phyloP scores from a whole-genome alignment of 352 stramenopile species.

The Globisporangium carolinianum region DNA sequence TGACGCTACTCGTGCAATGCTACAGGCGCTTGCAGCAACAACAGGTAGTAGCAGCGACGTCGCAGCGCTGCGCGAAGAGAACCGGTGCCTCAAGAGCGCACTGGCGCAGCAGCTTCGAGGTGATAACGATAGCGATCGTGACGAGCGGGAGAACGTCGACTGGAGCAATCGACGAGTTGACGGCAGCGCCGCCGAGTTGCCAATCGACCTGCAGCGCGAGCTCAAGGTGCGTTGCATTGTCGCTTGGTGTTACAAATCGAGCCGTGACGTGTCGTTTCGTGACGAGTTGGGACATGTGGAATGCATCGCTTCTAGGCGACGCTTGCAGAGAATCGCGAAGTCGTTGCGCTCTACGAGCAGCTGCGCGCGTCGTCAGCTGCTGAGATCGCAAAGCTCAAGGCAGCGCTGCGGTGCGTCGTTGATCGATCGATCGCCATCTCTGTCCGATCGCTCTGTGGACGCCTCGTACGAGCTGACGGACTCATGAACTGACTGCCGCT shows the following conservation, averaged over 20 bases:
- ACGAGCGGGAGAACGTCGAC: conserved; percentile 10
- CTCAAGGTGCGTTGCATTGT: conserved; percentile 19
- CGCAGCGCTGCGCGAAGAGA: conserved; percentile 40
- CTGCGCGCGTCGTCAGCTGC: conserved; percentile 43
- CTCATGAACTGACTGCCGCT: not conserved
- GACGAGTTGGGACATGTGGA: too few relatives aligned
- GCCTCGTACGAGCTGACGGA: not conserved
- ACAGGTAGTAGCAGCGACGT: conserved; percentile 7
- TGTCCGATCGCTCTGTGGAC: not conserved
- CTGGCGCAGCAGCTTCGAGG: conserved; percentile 46
- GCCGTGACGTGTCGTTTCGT: not conserved
- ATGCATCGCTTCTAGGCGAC: conserved; percentile 24
- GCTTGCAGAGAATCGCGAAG: conserved; percentile 66
- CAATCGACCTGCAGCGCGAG: conserved; percentile 41
- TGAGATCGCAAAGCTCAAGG: conserved; percentile 38
- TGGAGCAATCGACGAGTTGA: conserved; percentile 1
- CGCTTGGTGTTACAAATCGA: not conserved
- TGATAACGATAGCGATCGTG: not conserved
- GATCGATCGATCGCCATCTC: not conserved
- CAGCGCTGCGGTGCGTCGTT: conserved; percentile 42
- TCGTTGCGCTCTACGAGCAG: conserved; percentile 68
- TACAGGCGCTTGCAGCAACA: conserved; percentile 1
- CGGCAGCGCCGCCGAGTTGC: conserved; percentile 8
- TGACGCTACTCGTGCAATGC: too few relatives aligned
- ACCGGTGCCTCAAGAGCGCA: conserved; percentile 57